Percentiles rank a stretch among this genome's conserved stretches.
Evolutionary conservation across 129 eudicot species (phyloP).

Genomic region (Silybum marianum): DNA sequence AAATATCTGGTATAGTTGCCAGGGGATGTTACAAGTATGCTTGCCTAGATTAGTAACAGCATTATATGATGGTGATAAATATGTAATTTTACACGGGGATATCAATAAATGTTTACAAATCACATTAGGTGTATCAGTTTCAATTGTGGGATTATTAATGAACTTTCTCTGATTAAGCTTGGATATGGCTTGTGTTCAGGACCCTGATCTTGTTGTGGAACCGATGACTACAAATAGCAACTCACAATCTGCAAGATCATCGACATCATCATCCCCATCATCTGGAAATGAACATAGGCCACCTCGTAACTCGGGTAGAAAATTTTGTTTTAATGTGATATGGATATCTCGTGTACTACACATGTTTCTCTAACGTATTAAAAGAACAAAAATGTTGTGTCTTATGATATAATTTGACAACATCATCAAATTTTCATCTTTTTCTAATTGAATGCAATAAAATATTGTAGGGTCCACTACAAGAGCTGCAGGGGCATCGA

Average conservation of each 20-base stretch:
- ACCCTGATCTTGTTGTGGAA: constrained; percentile 82
- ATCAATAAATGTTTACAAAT: not conserved
- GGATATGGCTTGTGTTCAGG: constrained; percentile 47
- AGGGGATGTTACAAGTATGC: not conserved
- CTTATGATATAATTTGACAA: not conserved
- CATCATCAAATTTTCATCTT: not conserved
- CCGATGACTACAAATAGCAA: constrained; percentile 63
- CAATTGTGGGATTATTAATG: not conserved
- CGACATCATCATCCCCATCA: constrained; percentile 60
- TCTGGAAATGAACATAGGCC: constrained; percentile 57
- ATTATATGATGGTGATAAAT: constrained; percentile 1
- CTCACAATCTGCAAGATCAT: constrained; percentile 66
- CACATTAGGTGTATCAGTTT: not conserved
- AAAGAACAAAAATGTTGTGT: not conserved
- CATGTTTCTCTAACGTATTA: not conserved
- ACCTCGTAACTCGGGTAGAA: constrained; percentile 59
- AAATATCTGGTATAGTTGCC: not conserved
- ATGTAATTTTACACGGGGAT: constrained; percentile 1
- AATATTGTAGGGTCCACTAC: constrained; percentile 53
- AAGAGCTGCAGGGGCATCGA: constrained; percentile 70
- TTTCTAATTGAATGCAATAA: not conserved
- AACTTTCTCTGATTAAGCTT: not conserved
- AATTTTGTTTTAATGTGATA: not conserved
- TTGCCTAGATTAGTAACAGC: constrained; percentile 4
- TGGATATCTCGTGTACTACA: not conserved